Percentiles rank a stretch among this genome's conserved stretches.
phyloP scores from a whole-genome alignment of 257 asterid species.

The Agastache rugosa region DNA sequence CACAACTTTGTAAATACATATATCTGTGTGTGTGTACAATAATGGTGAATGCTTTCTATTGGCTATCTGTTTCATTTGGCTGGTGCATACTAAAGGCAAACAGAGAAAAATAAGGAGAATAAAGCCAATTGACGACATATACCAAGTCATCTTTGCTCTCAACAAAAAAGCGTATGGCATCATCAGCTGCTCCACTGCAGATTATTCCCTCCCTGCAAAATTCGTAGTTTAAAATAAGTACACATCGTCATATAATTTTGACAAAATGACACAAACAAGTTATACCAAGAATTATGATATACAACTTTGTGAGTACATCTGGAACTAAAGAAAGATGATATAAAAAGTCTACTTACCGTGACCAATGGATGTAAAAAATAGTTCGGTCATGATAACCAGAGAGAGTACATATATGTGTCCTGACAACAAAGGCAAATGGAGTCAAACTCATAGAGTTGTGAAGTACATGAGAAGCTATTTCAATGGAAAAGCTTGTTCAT shows the following conservation, averaged over 20 bases:
- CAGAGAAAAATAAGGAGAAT: slow-evolving; percentile 10
- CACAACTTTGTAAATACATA: not conserved
- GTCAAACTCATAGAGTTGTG: slow-evolving; percentile 33
- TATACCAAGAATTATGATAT: not conserved
- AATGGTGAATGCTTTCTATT: slow-evolving; percentile 6
- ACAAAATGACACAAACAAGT: slow-evolving; percentile 12
- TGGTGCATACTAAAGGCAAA: slow-evolving; percentile 27
- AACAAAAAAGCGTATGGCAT: slow-evolving; percentile 85
- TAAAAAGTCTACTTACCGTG: slow-evolving; percentile 58
- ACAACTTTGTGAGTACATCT: not conserved
- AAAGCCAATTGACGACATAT: slow-evolving; percentile 11
- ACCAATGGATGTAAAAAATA: slow-evolving; percentile 89
- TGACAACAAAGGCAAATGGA: slow-evolving; percentile 47
- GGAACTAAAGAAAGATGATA: not conserved
- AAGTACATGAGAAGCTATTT: slow-evolving; percentile 10
- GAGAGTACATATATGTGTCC: slow-evolving; percentile 79
- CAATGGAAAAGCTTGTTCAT: not conserved
- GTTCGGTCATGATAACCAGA: slow-evolving; percentile 96
- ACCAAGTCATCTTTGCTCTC: slow-evolving; percentile 72
- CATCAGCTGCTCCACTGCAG: slow-evolving; percentile 89
- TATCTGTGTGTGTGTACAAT: not conserved
- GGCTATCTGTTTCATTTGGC: not conserved
- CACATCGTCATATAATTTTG: not conserved
- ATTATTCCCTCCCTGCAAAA: slow-evolving; percentile 80
- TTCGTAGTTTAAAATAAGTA: slow-evolving; percentile 31